Conservation (phyloP, 345 rosid species). For the Euphorbia lathyris region DNA sequence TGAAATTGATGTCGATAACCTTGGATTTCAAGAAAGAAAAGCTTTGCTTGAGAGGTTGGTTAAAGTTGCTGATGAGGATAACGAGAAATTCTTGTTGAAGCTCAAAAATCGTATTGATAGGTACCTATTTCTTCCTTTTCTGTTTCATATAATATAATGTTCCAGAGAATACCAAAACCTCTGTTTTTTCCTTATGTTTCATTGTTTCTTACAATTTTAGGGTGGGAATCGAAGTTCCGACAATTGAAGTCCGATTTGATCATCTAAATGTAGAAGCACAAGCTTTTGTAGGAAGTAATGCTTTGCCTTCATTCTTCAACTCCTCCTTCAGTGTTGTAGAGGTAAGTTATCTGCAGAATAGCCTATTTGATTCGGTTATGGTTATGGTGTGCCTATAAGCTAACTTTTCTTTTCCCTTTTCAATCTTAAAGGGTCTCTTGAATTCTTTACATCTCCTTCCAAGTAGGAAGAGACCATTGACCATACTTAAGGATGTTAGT, state of each 20-base stretch:
- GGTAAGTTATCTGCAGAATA: conserved; percentile 28
- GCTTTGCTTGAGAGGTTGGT: conserved; percentile 25
- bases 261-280: conserved; percentile 47
- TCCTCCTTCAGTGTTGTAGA: conserved; percentile 41
- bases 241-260: conserved; percentile 50
- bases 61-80: conserved; percentile 24
- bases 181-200: too few species aligned
- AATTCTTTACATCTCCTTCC: conserved; percentile 34
- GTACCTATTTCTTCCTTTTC: too few species aligned
- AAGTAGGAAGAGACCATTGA: conserved; percentile 46
- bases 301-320: conserved; percentile 55
- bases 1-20: conserved; percentile 24
- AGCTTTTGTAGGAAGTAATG: conserved; percentile 59
- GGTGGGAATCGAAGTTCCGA: conserved; percentile 49
- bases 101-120: conserved; percentile 27
- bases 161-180: too few species aligned
- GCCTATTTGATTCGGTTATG: neutral
- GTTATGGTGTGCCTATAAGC: neutral
- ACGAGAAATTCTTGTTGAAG: conserved; percentile 27
- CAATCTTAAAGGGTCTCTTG: conserved; percentile 25
- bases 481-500: conserved; percentile 61
- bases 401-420: neutral
- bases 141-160: too few species aligned
- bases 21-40: conserved; percentile 27
- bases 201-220: conserved; percentile 19